phyloP scores from a whole-genome alignment of 768 basidiomycete species.

The Russula vinacea region DNA sequence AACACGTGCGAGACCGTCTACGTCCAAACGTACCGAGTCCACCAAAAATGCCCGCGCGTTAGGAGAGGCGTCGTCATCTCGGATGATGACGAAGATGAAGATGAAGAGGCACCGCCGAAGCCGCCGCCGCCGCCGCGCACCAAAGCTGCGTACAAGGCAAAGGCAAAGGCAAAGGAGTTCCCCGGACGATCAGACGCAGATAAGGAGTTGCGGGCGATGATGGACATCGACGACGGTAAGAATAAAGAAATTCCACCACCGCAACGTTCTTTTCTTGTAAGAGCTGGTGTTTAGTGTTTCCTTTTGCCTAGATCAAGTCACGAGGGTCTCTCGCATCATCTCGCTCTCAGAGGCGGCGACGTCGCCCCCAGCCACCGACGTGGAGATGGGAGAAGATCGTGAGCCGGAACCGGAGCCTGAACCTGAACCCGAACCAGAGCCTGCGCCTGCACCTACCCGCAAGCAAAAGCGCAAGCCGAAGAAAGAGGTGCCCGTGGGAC shows the following conservation, averaged over 20 bases:
- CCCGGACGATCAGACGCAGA: slow-evolving; percentile 45
- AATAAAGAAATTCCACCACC: slow-evolving; percentile 2
- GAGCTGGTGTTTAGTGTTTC: not conserved
- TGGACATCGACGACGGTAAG: slow-evolving; percentile 75
- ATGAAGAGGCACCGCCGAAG: slow-evolving; percentile 33
- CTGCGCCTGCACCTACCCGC: slow-evolving; percentile 35
- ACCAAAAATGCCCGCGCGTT: slow-evolving; percentile 36
- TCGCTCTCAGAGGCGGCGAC: slow-evolving; percentile 29
- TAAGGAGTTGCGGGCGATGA: slow-evolving; percentile 53
- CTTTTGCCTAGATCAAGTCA: slow-evolving; percentile 26
- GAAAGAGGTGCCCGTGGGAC: slow-evolving; percentile 67
- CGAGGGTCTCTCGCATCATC: slow-evolving; percentile 15
- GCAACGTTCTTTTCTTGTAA: no score
- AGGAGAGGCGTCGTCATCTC: slow-evolving; percentile 53
- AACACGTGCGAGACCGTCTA: slow-evolving; percentile 23
- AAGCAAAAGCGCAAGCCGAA: slow-evolving; percentile 43
- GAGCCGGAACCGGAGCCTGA: slow-evolving; percentile 16
- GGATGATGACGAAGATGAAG: slow-evolving; percentile 62
- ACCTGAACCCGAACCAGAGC: slow-evolving; percentile 30
- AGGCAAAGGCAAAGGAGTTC: slow-evolving; percentile 41
- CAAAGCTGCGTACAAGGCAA: slow-evolving; percentile 34
- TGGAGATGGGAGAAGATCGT: slow-evolving; percentile 31
- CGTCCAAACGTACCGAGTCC: slow-evolving; percentile 20
- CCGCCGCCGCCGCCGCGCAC: slow-evolving; percentile 39
- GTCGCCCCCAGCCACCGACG: slow-evolving; percentile 30